phyloP scores from a whole-genome alignment of 805 yeast species.

The Saccharomycopsis capsularis region DNA sequence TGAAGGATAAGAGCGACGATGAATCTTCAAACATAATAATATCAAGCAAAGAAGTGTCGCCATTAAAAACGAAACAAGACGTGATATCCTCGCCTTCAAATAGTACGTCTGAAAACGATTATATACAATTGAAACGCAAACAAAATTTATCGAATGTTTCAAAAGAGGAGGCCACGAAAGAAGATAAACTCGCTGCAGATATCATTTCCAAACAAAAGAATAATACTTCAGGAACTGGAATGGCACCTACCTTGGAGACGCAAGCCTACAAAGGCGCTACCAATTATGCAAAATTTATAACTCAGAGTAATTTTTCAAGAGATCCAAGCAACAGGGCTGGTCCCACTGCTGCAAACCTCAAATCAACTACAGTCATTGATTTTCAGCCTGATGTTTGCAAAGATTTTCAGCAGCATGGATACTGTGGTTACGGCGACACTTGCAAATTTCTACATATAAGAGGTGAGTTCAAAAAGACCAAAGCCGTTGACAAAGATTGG shows the following conservation, averaged over 20 bases:
- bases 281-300: slow-evolving; percentile 26
- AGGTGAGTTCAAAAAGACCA: slow-evolving; percentile 72
- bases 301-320: slow-evolving; percentile 19
- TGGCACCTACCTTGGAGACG: too few relatives aligned
- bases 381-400: slow-evolving; percentile 93
- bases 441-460: slow-evolving; percentile 91
- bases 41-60: too few relatives aligned
- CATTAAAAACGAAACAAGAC: background rate
- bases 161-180: slow-evolving; percentile 24
- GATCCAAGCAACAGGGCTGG: slow-evolving; percentile 32
- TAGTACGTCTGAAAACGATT: too few relatives aligned
- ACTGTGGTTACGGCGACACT: slow-evolving; percentile 95
- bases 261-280: slow-evolving; percentile 28
- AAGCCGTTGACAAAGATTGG: slow-evolving; percentile 69
- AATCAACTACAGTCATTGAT: slow-evolving; percentile 66
- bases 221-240: background rate
- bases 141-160: slow-evolving; percentile 16
- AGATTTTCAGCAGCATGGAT: slow-evolving; percentile 85
- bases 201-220: too few relatives aligned
- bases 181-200: slow-evolving; percentile 19
- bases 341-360: slow-evolving; percentile 41
- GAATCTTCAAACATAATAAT: too few relatives aligned
- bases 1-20: slow-evolving; percentile 17
- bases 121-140: too few relatives aligned
- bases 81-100: too few relatives aligned